Conservation (phyloP, 768 basidiomycete species). For the Boletus insuetus region DNA sequence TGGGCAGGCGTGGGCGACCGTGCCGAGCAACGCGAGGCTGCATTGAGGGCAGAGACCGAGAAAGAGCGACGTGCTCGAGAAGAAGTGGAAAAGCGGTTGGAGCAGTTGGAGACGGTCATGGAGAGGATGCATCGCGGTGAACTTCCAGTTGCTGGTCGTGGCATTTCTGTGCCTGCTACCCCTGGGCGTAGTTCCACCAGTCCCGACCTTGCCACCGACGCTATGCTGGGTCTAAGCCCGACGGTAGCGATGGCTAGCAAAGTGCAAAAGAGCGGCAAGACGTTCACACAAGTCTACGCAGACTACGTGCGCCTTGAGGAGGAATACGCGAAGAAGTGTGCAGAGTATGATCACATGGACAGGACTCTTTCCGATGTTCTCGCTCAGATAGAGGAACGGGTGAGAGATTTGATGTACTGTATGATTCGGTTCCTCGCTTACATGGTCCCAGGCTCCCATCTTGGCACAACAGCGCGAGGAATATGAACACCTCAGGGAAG, state of each 20-base stretch:
- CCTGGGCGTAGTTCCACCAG: slow-evolving; percentile 45
- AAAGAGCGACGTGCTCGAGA: slow-evolving; percentile 68
- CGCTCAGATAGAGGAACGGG: slow-evolving; percentile 88
- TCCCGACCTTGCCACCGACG: slow-evolving; percentile 44
- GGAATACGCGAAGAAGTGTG: slow-evolving; percentile 70
- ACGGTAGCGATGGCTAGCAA: slow-evolving; percentile 84
- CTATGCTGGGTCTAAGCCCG: slow-evolving; percentile 74
- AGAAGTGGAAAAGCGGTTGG: slow-evolving; percentile 65
- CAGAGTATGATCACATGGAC: slow-evolving; percentile 85
- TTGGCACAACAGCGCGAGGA: slow-evolving; percentile 87
- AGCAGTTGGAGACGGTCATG: slow-evolving; percentile 71
- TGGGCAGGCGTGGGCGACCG: slow-evolving; percentile 73
- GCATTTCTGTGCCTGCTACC: slow-evolving; percentile 32
- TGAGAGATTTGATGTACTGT: slow-evolving; percentile 26
- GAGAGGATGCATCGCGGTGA: slow-evolving; percentile 72
- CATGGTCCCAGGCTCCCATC: slow-evolving; percentile 68
- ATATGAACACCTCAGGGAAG: slow-evolving; percentile 79
- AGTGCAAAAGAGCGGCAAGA: slow-evolving; percentile 79
- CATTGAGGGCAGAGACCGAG: slow-evolving; percentile 67
- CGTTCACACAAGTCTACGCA: slow-evolving; percentile 91
- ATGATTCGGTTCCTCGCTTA: neutral
- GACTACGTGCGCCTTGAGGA: slow-evolving; percentile 87
- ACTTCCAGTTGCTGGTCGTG: slow-evolving; percentile 53
- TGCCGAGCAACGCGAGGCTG: slow-evolving; percentile 63
- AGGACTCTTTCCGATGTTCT: slow-evolving; percentile 75